A percentile compares a stretch with the other conserved stretches of the same genome.
These are phyloP conservation scores for Endogone sp. DNA, from an alignment of 192 early-diverging fungal genomes.

Conservation along the genomic window DNA sequence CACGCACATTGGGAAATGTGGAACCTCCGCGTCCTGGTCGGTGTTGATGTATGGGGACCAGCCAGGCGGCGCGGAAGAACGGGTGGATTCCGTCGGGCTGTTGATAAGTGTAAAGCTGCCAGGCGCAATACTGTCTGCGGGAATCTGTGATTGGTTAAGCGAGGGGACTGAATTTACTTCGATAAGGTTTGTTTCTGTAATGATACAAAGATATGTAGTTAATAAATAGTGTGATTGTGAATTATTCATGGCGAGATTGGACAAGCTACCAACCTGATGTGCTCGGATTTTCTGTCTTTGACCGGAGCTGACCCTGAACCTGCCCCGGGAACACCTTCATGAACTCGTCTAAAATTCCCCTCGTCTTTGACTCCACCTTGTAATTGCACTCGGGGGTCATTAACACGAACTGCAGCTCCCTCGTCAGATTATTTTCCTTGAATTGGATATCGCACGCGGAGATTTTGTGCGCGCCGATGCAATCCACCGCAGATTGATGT, in stretches of 20 bases:
- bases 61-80: neutral
- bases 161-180: neutral
- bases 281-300: neutral
- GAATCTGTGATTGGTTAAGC: neutral
- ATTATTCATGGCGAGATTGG: neutral
- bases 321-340: neutral
- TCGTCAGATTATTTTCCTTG: neutral
- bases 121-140: neutral
- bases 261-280: neutral
- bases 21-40: neutral
- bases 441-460: neutral
- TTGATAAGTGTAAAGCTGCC: neutral
- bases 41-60: too few relatives aligned
- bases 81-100: neutral
- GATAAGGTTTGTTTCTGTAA: neutral
- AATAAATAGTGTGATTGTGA: too few relatives aligned
- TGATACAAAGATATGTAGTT: neutral
- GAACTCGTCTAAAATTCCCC: neutral
- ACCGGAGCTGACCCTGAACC: neutral
- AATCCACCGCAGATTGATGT: neutral
- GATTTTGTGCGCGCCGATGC: neutral
- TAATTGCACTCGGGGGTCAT: neutral
- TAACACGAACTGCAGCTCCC: neutral
- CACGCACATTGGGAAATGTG: neutral
- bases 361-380: neutral